Percentiles rank a stretch among this genome's conserved stretches.
These are phyloP conservation scores for Umbelopsis ramanniana DNA, from an alignment of 192 early-diverging fungal genomes.

Conservation along the genomic window DNA sequence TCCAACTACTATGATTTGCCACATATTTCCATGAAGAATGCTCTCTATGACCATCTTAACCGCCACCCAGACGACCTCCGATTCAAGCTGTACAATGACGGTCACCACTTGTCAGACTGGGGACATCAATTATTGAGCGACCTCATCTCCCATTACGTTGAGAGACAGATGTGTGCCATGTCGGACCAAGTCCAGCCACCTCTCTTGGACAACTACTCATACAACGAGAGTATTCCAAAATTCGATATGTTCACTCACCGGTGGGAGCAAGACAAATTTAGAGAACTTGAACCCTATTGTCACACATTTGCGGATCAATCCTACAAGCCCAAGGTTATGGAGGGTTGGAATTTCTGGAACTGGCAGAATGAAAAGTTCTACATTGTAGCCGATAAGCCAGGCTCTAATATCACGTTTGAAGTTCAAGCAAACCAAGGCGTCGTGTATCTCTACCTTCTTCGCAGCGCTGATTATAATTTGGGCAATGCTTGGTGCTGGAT, in stretches of 20 bases:
- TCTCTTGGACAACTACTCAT: background rate
- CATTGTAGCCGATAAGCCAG: conserved; percentile 23
- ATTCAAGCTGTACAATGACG: conserved; percentile 17
- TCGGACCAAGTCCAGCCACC: background rate
- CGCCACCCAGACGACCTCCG: conserved; percentile 7
- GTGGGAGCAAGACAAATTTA: conserved; percentile 8
- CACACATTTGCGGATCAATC: conserved; percentile 21
- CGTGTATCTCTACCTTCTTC: conserved; percentile 24
- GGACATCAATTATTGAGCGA: conserved; percentile 22
- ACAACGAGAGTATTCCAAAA: conserved; percentile 14
- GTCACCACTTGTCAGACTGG: conserved; percentile 19
- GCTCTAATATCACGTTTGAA: conserved; percentile 10
- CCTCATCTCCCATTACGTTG: conserved; percentile 22
- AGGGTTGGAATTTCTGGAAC: conserved; percentile 31
- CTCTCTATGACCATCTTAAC: conserved; percentile 24
- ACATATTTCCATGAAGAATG: conserved; percentile 27
- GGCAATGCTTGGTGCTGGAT: conserved; percentile 30
- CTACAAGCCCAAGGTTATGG: conserved; percentile 13
- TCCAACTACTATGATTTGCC: conserved; percentile 29
- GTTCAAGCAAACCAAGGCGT: conserved; percentile 21
- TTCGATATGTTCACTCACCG: conserved; percentile 27
- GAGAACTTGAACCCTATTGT: conserved; percentile 18
- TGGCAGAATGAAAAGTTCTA: conserved; percentile 27
- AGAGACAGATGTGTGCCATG: conserved; percentile 24
- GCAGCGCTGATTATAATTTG: conserved; percentile 9